phyloP scores from a whole-genome alignment of 345 rosid species.

The Iberis pinnata region DNA sequence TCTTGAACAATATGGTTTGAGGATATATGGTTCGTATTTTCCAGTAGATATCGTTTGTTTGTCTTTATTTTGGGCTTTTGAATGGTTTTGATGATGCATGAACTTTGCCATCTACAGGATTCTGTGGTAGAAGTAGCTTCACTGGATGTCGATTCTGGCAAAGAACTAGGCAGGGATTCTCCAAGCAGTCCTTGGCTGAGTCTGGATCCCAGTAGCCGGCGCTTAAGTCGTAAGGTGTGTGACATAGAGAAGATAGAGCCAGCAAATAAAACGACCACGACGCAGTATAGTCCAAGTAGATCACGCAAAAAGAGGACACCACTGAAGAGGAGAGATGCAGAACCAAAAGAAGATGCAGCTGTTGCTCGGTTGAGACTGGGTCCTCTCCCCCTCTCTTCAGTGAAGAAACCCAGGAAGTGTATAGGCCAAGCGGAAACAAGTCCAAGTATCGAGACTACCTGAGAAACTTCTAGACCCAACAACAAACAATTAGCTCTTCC shows the following conservation, averaged over 20 bases:
- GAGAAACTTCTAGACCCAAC: conserved; percentile 22
- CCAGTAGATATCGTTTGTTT: conserved; percentile 14
- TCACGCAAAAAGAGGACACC: conserved; percentile 39
- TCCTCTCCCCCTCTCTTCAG: conserved; percentile 35
- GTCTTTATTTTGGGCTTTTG: conserved; percentile 15
- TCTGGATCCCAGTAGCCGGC: conserved; percentile 49
- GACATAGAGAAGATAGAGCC: conserved; percentile 26
- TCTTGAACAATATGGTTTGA: conserved; percentile 10
- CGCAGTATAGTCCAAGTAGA: conserved; percentile 36
- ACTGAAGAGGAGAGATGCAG: conserved; percentile 26
- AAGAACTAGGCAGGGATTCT: conserved; percentile 41
- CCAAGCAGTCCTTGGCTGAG: conserved; percentile 64
- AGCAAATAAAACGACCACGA: conserved; percentile 22
- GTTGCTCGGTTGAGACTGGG: conserved; percentile 45
- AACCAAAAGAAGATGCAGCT: conserved; percentile 33
- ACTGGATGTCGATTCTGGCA: conserved; percentile 29
- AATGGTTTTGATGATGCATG: conserved; percentile 16
- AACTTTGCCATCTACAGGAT: conserved; percentile 39
- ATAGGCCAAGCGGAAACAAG: conserved; percentile 33
- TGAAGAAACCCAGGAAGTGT: conserved; percentile 51
- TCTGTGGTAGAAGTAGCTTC: conserved; percentile 24
- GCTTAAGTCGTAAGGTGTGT: conserved; percentile 30
- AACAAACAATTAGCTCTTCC: conserved; percentile 18
- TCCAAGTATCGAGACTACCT: conserved; percentile 27
- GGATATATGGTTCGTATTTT: conserved; percentile 11